Conservation (phyloP, 2,329 filamentous ascomycete genomes). For the Xylariaceae sp. region DNA sequence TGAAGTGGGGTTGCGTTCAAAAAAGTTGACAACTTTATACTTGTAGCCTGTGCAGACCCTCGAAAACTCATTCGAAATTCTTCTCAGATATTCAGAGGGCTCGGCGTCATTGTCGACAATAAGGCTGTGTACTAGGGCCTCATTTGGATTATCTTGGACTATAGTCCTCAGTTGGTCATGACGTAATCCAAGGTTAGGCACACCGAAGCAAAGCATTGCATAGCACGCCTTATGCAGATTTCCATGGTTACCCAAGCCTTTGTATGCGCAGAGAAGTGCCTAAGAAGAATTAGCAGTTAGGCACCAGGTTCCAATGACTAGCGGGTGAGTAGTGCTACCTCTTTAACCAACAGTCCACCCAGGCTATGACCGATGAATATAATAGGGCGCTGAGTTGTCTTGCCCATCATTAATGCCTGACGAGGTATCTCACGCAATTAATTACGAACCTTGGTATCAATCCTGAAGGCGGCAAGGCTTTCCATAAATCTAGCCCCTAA, state of each 20-base stretch:
- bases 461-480: neutral
- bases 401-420: neutral
- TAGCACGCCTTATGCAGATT: conserved; percentile 30
- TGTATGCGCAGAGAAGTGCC: neutral
- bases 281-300: neutral
- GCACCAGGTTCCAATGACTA: too few relatives aligned
- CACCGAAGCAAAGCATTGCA: conserved; percentile 40
- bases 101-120: conserved; percentile 32
- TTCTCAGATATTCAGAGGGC: conserved; percentile 31
- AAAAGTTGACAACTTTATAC: neutral
- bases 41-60: neutral
- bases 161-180: conserved; percentile 31
- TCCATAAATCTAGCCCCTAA: neutral
- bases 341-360: conserved; percentile 39
- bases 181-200: conserved; percentile 39
- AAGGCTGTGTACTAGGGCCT: conserved; percentile 31
- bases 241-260: conserved; percentile 1
- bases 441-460: neutral
- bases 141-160: conserved; percentile 36
- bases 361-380: conserved; percentile 40
- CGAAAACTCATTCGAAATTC: conserved; percentile 31
- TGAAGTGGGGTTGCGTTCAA: neutral
- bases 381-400: conserved; percentile 30
- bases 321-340: conserved; percentile 32
- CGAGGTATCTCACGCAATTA: neutral